Conservation (phyloP, 352 stramenopile genomes). For the Phytopythium aichiense region DNA sequence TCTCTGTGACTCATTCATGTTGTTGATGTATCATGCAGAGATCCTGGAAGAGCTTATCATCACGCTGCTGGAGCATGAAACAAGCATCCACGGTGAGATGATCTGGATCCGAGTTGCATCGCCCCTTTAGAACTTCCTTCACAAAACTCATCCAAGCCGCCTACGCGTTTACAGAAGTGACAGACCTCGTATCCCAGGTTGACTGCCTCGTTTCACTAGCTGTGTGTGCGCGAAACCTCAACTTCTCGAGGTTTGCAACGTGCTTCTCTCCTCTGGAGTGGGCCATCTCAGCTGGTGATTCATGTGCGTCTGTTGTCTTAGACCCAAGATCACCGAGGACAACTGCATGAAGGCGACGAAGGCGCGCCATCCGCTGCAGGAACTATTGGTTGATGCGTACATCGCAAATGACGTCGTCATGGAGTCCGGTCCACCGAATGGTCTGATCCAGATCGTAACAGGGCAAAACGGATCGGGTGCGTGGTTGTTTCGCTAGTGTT, state of each 20-base stretch:
- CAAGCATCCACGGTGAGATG: constrained; percentile 50
- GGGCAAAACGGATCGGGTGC: constrained; percentile 84
- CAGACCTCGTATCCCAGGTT: constrained; percentile 52
- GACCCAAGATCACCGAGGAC: constrained; percentile 11
- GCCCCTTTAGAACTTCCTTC: constrained; percentile 5
- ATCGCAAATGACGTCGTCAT: constrained; percentile 78
- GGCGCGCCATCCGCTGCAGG: constrained; percentile 78
- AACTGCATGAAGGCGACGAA: constrained; percentile 51
- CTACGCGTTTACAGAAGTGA: constrained; percentile 47
- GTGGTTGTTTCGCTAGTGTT: background rate
- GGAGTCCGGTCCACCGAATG: constrained; percentile 15
- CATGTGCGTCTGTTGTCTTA: background rate
- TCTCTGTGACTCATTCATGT: background rate
- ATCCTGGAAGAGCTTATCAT: constrained; percentile 74
- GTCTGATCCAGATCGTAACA: constrained; percentile 66
- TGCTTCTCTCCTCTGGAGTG: background rate
- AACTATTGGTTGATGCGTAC: constrained; percentile 78
- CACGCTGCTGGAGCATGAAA: constrained; percentile 65
- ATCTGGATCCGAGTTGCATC: background rate
- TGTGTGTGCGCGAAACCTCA: constrained; percentile 59
- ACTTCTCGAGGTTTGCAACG: constrained; percentile 52
- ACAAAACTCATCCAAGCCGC: background rate
- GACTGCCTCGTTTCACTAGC: constrained; percentile 75
- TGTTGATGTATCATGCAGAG: constrained; percentile 24
- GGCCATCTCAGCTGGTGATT: background rate